phyloP scores from a whole-genome alignment of 257 asterid species.

The Nicotiana otophora region DNA sequence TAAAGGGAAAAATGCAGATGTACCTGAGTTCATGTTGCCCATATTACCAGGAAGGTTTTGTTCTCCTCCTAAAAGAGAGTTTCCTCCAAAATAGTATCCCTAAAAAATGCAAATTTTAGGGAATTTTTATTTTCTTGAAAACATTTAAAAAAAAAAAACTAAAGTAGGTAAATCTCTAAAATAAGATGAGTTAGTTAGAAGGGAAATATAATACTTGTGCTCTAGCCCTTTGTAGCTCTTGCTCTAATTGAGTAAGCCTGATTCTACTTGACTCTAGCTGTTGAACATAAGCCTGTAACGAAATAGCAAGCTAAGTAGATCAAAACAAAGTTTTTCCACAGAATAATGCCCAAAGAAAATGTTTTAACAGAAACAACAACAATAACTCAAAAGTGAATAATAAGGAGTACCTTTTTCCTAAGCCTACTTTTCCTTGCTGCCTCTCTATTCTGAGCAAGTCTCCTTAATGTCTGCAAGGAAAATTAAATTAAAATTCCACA shows the following conservation, averaged over 20 bases:
- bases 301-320: no score
- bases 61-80: constrained; percentile 47
- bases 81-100: constrained; percentile 71
- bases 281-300: constrained; percentile 81
- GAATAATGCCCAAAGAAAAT: not conserved
- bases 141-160: not conserved
- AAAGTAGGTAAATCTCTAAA: not conserved
- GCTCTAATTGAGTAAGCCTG: constrained; percentile 72
- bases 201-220: constrained; percentile 38
- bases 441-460: constrained; percentile 96
- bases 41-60: constrained; percentile 41
- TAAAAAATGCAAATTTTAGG: not conserved
- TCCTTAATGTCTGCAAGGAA: constrained; percentile 55
- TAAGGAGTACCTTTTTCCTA: constrained; percentile 57
- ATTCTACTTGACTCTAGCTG: constrained; percentile 79
- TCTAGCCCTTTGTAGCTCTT: constrained; percentile 68
- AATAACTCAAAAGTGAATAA: no score
- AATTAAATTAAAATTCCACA: not conserved
- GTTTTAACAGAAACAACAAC: not conserved
- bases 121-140: not conserved
- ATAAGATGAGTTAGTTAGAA: not conserved
- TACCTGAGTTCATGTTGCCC: constrained; percentile 60
- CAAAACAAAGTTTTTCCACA: not conserved
- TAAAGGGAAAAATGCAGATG: not conserved
- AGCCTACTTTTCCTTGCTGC: constrained; percentile 94